Evolutionary conservation across 768 basidiomycete genomes (phyloP).

Genomic region (Suillus weaverae): DNA sequence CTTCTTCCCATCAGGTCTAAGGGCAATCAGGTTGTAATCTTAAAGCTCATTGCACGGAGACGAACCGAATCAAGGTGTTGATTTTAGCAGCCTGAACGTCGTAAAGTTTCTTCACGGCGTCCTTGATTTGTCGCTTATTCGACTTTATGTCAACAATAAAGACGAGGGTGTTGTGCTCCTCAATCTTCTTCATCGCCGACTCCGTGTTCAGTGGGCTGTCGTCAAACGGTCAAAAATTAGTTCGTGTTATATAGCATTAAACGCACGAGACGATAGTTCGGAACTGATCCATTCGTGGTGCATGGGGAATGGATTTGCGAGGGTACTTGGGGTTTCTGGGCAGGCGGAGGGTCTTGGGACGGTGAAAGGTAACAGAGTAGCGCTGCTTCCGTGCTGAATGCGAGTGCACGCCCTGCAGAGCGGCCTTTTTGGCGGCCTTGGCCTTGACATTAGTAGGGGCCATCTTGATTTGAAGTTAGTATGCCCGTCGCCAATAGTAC

Average conservation of each 20-base stretch:
- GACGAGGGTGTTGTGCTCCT: conserved; percentile 99
- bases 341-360: conserved; percentile 90
- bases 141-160: conserved; percentile 94
- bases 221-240: background rate
- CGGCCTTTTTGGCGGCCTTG: conserved; percentile 95
- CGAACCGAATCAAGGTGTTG: conserved; percentile 96
- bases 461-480: conserved; percentile 4
- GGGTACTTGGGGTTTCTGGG: conserved; percentile 88
- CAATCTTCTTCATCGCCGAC: conserved; percentile 99
- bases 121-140: conserved; percentile 99
- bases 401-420: conserved; percentile 80
- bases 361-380: conserved; percentile 88
- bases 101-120: conserved; percentile 99
- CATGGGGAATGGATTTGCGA: conserved; percentile 91
- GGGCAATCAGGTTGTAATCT: background rate
- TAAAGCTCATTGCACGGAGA: conserved; percentile 6
- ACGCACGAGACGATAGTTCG: conserved; percentile 88
- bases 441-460: conserved; percentile 60
- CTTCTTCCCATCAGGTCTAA: conserved; percentile 96
- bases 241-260: conserved; percentile 8
- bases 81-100: conserved; percentile 95
- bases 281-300: conserved; percentile 95
- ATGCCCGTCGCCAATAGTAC: background rate
- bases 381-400: conserved; percentile 80
- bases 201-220: conserved; percentile 88